A percentile compares a stretch with the other conserved stretches of the same genome.
These are phyloP conservation scores for Corylus heterophylla DNA, from an alignment of 306 rosid genomes.

Conservation along the genomic window DNA sequence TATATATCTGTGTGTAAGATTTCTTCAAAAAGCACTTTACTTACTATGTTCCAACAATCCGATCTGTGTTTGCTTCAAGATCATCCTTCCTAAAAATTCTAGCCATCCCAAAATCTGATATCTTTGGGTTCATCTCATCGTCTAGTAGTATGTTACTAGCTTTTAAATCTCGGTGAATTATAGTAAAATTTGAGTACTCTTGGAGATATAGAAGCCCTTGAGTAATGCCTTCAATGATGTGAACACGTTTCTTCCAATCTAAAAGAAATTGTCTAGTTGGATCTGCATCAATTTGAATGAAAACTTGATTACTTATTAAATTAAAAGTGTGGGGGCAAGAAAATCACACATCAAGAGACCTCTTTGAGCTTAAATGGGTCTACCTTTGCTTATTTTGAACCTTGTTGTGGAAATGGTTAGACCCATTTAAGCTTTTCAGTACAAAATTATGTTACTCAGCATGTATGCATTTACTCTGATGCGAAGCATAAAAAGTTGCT, in stretches of 20 bases:
- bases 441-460: background rate
- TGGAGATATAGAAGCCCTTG: constrained; percentile 47
- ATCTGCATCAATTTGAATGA: constrained; percentile 16
- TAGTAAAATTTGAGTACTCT: constrained; percentile 34
- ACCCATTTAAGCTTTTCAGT: background rate
- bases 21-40: background rate
- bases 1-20: background rate
- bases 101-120: constrained; percentile 45
- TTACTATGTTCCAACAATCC: constrained; percentile 45
- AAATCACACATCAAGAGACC: too few relatives aligned
- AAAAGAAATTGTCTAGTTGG: background rate
- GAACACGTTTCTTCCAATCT: constrained; percentile 35
- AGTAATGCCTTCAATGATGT: constrained; percentile 38
- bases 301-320: background rate
- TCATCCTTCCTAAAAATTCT: constrained; percentile 27
- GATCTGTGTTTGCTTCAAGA: constrained; percentile 33
- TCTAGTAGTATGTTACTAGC: constrained; percentile 39
- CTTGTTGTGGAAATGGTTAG: background rate
- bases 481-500: background rate
- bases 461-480: background rate
- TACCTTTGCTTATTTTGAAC: too few relatives aligned
- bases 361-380: background rate
- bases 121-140: constrained; percentile 31
- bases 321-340: background rate
- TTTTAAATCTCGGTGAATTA: constrained; percentile 38